Evolutionary conservation across 805 yeast genomes (phyloP), one percentile per base, ranked within the genome.

Genomic region (Candida stauntonica): DNA sequence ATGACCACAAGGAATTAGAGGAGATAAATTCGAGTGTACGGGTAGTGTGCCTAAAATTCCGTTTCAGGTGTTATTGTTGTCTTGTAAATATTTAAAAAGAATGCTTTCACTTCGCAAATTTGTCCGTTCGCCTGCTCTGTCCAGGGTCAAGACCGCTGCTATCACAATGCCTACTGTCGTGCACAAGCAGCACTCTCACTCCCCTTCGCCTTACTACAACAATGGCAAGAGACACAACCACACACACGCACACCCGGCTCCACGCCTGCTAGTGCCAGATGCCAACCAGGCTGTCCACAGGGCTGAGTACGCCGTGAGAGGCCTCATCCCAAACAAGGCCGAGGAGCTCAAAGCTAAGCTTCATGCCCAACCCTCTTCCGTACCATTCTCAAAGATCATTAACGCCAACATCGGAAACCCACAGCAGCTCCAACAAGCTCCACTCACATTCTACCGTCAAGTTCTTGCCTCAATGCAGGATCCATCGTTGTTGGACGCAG

Each of bases 361-460:
- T 28, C 58, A 61, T 9, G 58, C 65, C 29, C 68, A 75, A 28
- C 80, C 84, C 18, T 69, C 67, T 15, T 76, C 84, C 5, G 66
- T 87, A 47, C 95, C 95, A 1, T 93, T 88, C 57, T 64, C 73
- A 30, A 67, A 74, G 44, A 85, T 93, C 52, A 83, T 94, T 58
- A 81, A 78, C 54, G 93, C 96, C 47, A 93, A 93, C 60, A 93
- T 93, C 46, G 99, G 99, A 21, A 93, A 93, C 60, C 99, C 99
- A 2, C 99, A 93, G 63, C 98, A 91, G 60, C 71, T 93, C 57
- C 91, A 87, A 51, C 99, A 93, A 62, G 74, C 80, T 54, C 99
- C 99, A 1, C 70, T 93, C 52, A 86, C 95, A n/a, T 93, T 93
- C 68, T 89, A 87, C 63, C 75, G 99, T 53, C 95, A 89, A 59